phyloP scores from a whole-genome alignment of 2,329 filamentous ascomycete genomes.

The Penicillium polonicum region DNA sequence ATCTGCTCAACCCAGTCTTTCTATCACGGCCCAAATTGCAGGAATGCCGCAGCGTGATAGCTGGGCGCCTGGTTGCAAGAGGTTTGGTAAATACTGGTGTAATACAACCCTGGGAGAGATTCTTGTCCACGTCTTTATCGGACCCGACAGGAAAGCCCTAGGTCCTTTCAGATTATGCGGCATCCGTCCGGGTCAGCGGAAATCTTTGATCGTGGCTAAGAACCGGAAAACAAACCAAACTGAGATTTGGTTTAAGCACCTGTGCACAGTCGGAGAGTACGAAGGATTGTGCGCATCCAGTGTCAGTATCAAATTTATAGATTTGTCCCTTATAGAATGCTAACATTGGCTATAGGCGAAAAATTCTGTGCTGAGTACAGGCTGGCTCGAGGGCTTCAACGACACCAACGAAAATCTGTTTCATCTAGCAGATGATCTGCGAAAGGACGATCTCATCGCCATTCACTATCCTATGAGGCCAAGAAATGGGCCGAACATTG shows the following conservation, averaged over 20 bases:
- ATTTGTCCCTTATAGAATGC: neutral
- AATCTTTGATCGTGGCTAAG: neutral
- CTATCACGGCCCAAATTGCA: neutral
- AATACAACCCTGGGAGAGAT: neutral
- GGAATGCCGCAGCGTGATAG: neutral
- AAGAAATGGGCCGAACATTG: neutral
- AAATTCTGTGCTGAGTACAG: conserved; percentile 19
- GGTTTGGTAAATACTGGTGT: neutral
- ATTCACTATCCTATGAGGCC: conserved; percentile 26
- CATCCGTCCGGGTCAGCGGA: neutral
- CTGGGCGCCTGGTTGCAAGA: neutral
- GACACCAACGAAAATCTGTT: conserved; percentile 32
- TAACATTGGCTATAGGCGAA: neutral
- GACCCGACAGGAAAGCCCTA: neutral
- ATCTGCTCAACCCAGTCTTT: neutral
- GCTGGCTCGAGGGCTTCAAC: conserved; percentile 37
- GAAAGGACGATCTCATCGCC: conserved; percentile 27
- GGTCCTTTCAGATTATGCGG: conserved; percentile 6
- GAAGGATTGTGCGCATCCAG: neutral
- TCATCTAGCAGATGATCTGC: conserved; percentile 29
- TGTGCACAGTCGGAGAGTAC: conserved; percentile 1
- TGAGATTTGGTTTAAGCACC: conserved; percentile 5
- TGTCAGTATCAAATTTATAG: neutral
- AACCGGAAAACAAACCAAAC: neutral
- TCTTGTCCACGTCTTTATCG: neutral